Base-by-base conservation (phyloP, 805 yeast species). In the Hanseniaspora lachancei region DNA sequence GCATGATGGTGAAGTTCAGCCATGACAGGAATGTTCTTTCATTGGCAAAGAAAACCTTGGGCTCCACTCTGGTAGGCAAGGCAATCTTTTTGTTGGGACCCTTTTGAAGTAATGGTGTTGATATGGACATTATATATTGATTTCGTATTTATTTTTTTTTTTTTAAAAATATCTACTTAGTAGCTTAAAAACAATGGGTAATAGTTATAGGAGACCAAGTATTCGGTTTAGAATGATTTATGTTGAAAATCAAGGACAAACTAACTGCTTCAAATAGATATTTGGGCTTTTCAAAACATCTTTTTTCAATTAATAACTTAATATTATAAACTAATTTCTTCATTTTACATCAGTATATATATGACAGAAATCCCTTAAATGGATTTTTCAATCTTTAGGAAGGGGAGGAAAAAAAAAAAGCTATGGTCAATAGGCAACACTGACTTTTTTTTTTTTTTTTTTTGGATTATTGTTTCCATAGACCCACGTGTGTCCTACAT, bases 1-100 rank as follows among this genome's bases (percentile, higher is more conserved):
- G 77, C 66, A 95, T 87, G 58, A 93, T 97, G n/a, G 99, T 93
- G 77, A 93, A 93, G 71, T 95, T 95, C 65, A 93, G 79, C 99
- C 99, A 93, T 49, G 97, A 91, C 58, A 93, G 77, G 68, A 93
- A 93, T 1, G 99, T 93, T 76, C 99, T 86, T 73, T 93, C 99
- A 68, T 93, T 93, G 67, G 98, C 98, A 66, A 93, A 93, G 74
- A 95, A 93, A 29, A 93, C 98, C 72, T 93, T 93, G 62, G 99
- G 99, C 72, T 93, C 99, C 23, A 93, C 97, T 60, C 99, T 79
- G 20, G 97, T 95, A 49, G 99, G 99, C 56, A 93, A 77, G 4
- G 98, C 97, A 62, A 93, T 93, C 73, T 97, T 84, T 72, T 93
- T 93, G 58, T 86, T 84, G 47, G 86, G 86, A 15, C 84, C 76